A percentile compares a stretch with the other conserved stretches of the same genome.
Conservation (phyloP, 2,329 filamentous ascomycete species). For the Fusarium duplospermum region DNA sequence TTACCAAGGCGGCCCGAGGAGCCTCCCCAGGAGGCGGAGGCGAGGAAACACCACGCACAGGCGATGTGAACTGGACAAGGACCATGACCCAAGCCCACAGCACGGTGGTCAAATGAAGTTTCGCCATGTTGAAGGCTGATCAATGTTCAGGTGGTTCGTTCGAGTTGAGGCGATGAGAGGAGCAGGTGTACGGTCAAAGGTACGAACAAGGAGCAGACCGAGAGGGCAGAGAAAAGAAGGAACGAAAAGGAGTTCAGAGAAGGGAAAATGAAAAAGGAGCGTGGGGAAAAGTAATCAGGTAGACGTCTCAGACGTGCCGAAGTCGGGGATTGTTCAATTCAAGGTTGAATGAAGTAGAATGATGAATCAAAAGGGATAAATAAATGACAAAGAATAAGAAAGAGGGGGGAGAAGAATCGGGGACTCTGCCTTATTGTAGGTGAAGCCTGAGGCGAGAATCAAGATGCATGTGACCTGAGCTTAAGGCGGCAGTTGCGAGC, state of each 20-base stretch:
- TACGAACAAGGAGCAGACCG: conserved; percentile 19
- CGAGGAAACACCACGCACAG: conserved; percentile 30
- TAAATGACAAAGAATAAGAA: conserved; percentile 17
- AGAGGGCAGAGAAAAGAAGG: conserved; percentile 18
- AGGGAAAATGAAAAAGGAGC: conserved; percentile 29
- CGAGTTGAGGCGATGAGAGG: not conserved
- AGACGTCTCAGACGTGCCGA: conserved; percentile 24
- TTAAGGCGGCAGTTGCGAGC: conserved; percentile 40
- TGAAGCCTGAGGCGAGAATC: conserved; percentile 36
- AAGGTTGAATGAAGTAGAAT: conserved; percentile 31
- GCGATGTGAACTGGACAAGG: conserved; percentile 37
- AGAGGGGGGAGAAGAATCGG: conserved; percentile 12
- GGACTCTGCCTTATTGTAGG: conserved; percentile 22
- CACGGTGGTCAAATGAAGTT: conserved; percentile 2
- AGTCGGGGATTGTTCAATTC: conserved; percentile 35
- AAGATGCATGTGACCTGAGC: conserved; percentile 27
- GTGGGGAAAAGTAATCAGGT: conserved; percentile 27
- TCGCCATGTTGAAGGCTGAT: conserved; percentile 32
- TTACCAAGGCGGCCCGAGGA: conserved; percentile 48
- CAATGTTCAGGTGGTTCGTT: not conserved
- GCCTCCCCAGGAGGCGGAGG: conserved; percentile 35
- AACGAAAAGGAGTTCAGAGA: conserved; percentile 8
- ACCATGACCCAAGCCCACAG: conserved; percentile 31
- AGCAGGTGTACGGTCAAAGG: conserved; percentile 6
- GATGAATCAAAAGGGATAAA: conserved; percentile 33